Percentiles rank a stretch among this genome's conserved stretches.
Conservation (phyloP, 2,329 filamentous ascomycete species). For the Cladosporium halotolerans region DNA sequence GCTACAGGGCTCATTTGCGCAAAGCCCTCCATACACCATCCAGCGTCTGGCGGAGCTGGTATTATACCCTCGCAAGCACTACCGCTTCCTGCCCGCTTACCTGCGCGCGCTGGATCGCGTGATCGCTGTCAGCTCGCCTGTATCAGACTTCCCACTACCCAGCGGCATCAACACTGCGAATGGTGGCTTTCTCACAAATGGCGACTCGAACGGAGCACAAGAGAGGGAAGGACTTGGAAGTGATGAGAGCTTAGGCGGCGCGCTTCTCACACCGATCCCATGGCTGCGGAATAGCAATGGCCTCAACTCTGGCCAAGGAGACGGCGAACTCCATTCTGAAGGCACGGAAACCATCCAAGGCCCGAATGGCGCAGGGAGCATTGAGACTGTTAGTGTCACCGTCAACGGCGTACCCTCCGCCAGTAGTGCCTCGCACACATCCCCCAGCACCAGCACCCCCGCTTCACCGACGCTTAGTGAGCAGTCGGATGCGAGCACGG, state of each 20-base stretch:
- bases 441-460: constrained; percentile 18
- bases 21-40: constrained; percentile 80
- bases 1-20: constrained; percentile 54
- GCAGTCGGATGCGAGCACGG: constrained; percentile 32
- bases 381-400: constrained; percentile 74
- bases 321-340: constrained; percentile 59
- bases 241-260: constrained; percentile 84
- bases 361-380: constrained; percentile 68
- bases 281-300: constrained; percentile 55
- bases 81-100: constrained; percentile 74
- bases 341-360: constrained; percentile 75
- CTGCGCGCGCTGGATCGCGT: constrained; percentile 87
- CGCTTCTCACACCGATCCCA: constrained; percentile 85
- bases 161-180: constrained; percentile 42
- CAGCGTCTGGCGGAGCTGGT: constrained; percentile 88
- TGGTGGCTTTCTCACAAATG: constrained; percentile 43
- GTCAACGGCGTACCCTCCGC: constrained; percentile 53
- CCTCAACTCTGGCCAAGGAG: constrained; percentile 23
- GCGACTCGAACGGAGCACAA: constrained; percentile 51
- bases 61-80: constrained; percentile 68
- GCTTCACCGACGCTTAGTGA: constrained; percentile 26
- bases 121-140: constrained; percentile 78
- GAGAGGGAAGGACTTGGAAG: constrained; percentile 56
- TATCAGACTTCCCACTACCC: constrained; percentile 76
- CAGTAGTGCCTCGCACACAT: constrained; percentile 17